A percentile compares a stretch with the other conserved stretches of the same genome.
These are phyloP conservation scores for Trametes polyzona DNA, from an alignment of 1,284 basidiomycete species.

Conservation along the genomic window DNA sequence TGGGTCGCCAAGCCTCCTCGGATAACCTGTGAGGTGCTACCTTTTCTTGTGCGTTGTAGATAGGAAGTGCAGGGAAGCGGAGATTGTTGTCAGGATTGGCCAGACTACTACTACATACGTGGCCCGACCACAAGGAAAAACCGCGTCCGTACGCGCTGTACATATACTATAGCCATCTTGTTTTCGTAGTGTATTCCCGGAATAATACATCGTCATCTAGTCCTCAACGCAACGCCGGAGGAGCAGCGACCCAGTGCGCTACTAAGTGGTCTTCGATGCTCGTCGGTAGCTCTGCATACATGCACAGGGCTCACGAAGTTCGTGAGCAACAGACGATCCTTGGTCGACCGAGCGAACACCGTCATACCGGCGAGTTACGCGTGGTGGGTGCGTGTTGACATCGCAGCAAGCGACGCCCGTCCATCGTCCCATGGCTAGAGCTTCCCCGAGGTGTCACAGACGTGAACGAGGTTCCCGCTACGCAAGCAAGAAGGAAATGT, in stretches of 20 bases:
- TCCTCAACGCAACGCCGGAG: background rate
- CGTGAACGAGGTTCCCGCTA: background rate
- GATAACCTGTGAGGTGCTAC: background rate
- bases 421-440: background rate
- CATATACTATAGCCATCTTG: slow-evolving; percentile 1
- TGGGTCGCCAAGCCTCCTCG: background rate
- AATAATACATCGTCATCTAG: background rate
- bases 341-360: background rate
- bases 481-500: background rate
- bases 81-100: background rate
- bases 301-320: too few species aligned
- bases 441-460: background rate
- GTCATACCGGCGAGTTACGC: background rate
- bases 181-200: background rate
- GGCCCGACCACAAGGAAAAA: too few species aligned
- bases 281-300: slow-evolving; percentile 5
- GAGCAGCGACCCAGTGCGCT: background rate
- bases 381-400: slow-evolving; percentile 1
- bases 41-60: background rate
- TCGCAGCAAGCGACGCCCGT: background rate
- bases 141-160: background rate
- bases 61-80: background rate
- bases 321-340: slow-evolving; percentile 4
- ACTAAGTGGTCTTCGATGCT: background rate
- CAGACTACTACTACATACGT: background rate